phyloP scores from a whole-genome alignment of 352 stramenopile species.

The Detonula confervacea region DNA sequence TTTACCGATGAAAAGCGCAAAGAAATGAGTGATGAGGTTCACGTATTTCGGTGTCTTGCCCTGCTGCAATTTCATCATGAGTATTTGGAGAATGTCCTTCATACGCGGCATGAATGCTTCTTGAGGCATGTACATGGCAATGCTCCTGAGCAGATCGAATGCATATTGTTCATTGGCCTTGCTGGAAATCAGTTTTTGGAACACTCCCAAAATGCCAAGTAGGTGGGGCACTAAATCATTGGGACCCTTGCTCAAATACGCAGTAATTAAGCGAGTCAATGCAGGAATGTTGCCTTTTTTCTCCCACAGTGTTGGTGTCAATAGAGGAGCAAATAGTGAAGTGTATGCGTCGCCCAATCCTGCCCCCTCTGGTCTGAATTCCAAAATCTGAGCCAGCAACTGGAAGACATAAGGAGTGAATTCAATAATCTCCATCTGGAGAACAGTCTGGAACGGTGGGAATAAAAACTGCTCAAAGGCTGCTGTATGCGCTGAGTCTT shows the following conservation, averaged over 20 bases:
- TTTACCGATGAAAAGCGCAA: slow-evolving; percentile 92
- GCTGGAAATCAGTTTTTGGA: slow-evolving; percentile 97
- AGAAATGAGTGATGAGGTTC: slow-evolving; percentile 87
- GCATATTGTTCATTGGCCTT: slow-evolving; percentile 91
- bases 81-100: slow-evolving; percentile 92
- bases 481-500: slow-evolving; percentile 67
- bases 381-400: slow-evolving; percentile 97
- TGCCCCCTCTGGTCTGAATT: slow-evolving; percentile 89
- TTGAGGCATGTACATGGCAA: slow-evolving; percentile 90
- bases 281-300: slow-evolving; percentile 96
- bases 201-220: slow-evolving; percentile 88
- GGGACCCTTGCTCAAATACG: slow-evolving; percentile 95
- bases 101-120: slow-evolving; percentile 85
- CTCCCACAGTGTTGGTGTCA: slow-evolving; percentile 95
- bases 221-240: slow-evolving; percentile 87
- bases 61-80: slow-evolving; percentile 93
- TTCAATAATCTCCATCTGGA: slow-evolving; percentile 96
- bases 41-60: slow-evolving; percentile 90
- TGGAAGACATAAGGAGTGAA: slow-evolving; percentile 99
- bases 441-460: slow-evolving; percentile 95
- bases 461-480: slow-evolving; percentile 96
- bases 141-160: slow-evolving; percentile 91
- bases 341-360: slow-evolving; percentile 90
- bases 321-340: slow-evolving; percentile 93
- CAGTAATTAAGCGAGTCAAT: slow-evolving; percentile 94